phyloP scores from a whole-genome alignment of 2,329 filamentous ascomycete species.

The Stemphylium beticola region DNA sequence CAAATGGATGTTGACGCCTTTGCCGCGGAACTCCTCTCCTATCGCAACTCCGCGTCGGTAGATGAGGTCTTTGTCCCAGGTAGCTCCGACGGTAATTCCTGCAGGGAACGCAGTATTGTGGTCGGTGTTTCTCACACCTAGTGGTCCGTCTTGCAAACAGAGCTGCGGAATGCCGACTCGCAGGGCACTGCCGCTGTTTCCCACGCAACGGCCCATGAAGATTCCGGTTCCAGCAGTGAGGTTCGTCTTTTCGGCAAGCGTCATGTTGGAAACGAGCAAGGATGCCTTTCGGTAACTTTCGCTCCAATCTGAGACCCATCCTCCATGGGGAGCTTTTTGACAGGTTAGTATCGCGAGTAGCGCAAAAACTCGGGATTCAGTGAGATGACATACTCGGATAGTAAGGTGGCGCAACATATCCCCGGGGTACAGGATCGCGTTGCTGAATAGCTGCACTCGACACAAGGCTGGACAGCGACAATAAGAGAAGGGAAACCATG shows the following conservation, averaged over 20 bases:
- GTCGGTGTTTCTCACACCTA: slow-evolving; percentile 75
- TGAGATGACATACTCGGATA: slow-evolving; percentile 60
- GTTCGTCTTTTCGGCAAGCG: slow-evolving; percentile 80
- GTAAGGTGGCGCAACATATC: slow-evolving; percentile 60
- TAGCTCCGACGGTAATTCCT: slow-evolving; percentile 78
- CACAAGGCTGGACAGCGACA: slow-evolving; percentile 30
- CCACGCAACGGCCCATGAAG: slow-evolving; percentile 74
- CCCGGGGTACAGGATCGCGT: slow-evolving; percentile 41
- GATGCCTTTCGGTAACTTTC: slow-evolving; percentile 74
- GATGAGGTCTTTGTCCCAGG: slow-evolving; percentile 75
- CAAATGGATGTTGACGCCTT: slow-evolving; percentile 74
- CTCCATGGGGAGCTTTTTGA: slow-evolving; percentile 65
- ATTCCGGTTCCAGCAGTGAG: slow-evolving; percentile 74
- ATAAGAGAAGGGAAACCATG: slow-evolving; percentile 30
- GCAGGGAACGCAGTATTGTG: slow-evolving; percentile 79
- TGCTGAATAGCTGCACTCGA: slow-evolving; percentile 36
- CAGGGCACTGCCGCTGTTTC: slow-evolving; percentile 74
- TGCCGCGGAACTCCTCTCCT: slow-evolving; percentile 74
- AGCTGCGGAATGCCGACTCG: slow-evolving; percentile 75
- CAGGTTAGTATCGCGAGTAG: not conserved
- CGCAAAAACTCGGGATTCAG: not conserved
- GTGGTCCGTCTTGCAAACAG: slow-evolving; percentile 67
- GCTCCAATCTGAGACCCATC: slow-evolving; percentile 72
- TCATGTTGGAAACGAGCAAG: slow-evolving; percentile 74
- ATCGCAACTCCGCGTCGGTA: slow-evolving; percentile 71